These are phyloP conservation scores for Candida anglica DNA, from an alignment of 805 yeast species.

Conservation along the genomic window DNA sequence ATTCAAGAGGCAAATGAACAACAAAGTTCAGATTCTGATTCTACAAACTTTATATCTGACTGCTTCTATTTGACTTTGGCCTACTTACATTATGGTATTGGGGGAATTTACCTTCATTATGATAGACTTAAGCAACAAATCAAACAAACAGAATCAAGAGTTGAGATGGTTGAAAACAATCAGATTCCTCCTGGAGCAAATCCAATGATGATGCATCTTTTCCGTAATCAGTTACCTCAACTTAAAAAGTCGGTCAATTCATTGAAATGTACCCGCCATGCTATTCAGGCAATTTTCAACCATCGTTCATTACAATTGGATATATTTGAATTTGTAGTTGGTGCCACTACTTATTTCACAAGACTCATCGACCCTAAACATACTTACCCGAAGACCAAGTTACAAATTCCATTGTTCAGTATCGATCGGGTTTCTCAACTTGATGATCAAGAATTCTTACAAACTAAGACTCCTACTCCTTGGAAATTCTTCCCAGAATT, in stretches of 20 bases:
- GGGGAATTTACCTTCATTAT: slow-evolving; percentile 54
- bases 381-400: slow-evolving; percentile 48
- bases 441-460: slow-evolving; percentile 70
- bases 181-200: slow-evolving; percentile 22
- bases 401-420: slow-evolving; percentile 53
- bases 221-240: slow-evolving; percentile 44
- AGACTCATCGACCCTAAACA: slow-evolving; percentile 73
- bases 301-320: slow-evolving; percentile 57
- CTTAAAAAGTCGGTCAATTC: slow-evolving; percentile 33
- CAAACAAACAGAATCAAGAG: slow-evolving; percentile 46
- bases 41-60: slow-evolving; percentile 81
- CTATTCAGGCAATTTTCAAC: slow-evolving; percentile 60
- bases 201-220: slow-evolving; percentile 18
- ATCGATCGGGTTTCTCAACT: slow-evolving; percentile 60
- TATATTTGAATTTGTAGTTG: slow-evolving; percentile 72
- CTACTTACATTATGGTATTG: slow-evolving; percentile 83
- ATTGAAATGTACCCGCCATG: slow-evolving; percentile 44
- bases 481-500: slow-evolving; percentile 86
- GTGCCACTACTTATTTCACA: slow-evolving; percentile 68
- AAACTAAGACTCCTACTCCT: slow-evolving; percentile 64
- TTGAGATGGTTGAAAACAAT: slow-evolving; percentile 28
- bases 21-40: slow-evolving; percentile 23
- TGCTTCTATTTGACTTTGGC: slow-evolving; percentile 79
- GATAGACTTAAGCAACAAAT: slow-evolving; percentile 49
- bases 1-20: slow-evolving; percentile 59